Conservation (phyloP, 202 grass and related monocot genomes). For the Bolboschoenoplectus hybrid region DNA sequence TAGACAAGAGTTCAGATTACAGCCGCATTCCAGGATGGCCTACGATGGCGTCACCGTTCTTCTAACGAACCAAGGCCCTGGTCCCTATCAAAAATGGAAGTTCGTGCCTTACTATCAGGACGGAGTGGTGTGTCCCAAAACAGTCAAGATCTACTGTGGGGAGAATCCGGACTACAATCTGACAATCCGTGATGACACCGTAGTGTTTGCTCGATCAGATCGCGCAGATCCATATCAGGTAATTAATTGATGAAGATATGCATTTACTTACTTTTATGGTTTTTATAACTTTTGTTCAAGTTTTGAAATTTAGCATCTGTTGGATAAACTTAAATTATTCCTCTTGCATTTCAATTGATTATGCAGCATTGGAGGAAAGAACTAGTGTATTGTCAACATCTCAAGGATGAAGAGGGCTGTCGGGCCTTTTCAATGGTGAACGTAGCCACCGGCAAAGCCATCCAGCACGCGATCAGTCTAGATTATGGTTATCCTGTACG, state of each 20-base stretch:
- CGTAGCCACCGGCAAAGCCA: neutral
- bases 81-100: neutral
- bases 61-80: neutral
- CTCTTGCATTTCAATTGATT: neutral
- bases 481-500: neutral
- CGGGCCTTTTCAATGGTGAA: neutral
- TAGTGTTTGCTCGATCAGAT: slow-evolving; percentile 13
- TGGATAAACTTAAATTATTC: neutral
- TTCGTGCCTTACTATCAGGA: neutral
- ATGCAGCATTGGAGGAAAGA: slow-evolving; percentile 12
- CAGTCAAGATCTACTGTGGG: neutral
- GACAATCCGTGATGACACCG: neutral
- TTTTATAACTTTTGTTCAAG: neutral
- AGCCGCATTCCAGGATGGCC: neutral
- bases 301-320: no score
- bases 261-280: neutral
- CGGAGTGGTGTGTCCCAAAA: neutral
- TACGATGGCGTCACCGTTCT: neutral
- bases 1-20: neutral
- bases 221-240: slow-evolving; percentile 27
- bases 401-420: neutral
- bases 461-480: neutral
- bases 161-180: neutral
- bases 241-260: neutral
- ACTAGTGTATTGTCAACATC: neutral